Conservation (phyloP, 805 yeast species). For the Pichia manshurica region DNA sequence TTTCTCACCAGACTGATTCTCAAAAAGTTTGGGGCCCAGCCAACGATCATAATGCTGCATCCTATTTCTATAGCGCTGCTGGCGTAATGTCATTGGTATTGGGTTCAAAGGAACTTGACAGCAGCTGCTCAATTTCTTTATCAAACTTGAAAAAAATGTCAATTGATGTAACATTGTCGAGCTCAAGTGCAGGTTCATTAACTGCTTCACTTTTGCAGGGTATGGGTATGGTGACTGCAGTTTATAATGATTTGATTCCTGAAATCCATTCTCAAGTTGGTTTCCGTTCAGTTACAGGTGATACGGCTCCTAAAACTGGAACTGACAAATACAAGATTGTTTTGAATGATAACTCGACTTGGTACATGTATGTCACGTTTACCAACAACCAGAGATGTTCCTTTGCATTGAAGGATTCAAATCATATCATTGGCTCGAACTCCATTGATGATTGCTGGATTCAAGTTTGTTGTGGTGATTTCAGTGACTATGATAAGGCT, state of each 20-base stretch:
- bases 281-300: slow-evolving; percentile 34
- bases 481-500: slow-evolving; percentile 49
- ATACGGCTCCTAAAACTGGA: slow-evolving; percentile 27
- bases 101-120: slow-evolving; percentile 45
- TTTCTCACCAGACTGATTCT: slow-evolving; percentile 47
- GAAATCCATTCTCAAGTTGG: slow-evolving; percentile 43
- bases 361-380: slow-evolving; percentile 47
- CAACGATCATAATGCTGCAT: slow-evolving; percentile 44
- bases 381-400: slow-evolving; percentile 18
- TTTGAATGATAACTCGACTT: slow-evolving; percentile 36
- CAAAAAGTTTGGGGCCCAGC: slow-evolving; percentile 43
- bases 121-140: slow-evolving; percentile 37
- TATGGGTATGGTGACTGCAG: slow-evolving; percentile 51
- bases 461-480: slow-evolving; percentile 42
- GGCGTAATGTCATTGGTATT: slow-evolving; percentile 54
- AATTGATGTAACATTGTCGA: slow-evolving; percentile 38
- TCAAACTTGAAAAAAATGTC: slow-evolving; percentile 47
- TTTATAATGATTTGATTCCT: slow-evolving; percentile 43
- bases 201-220: slow-evolving; percentile 52
- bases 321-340: slow-evolving; percentile 36
- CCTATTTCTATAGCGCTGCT: slow-evolving; percentile 48
- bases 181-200: slow-evolving; percentile 32
- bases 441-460: slow-evolving; percentile 38
- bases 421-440: slow-evolving; percentile 34
- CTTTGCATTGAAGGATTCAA: slow-evolving; percentile 31